A percentile compares a stretch with the other conserved stretches of the same genome.
Evolutionary conservation across 768 basidiomycete species (phyloP).

Genomic region (Lactarius pseudohatsudake): DNA sequence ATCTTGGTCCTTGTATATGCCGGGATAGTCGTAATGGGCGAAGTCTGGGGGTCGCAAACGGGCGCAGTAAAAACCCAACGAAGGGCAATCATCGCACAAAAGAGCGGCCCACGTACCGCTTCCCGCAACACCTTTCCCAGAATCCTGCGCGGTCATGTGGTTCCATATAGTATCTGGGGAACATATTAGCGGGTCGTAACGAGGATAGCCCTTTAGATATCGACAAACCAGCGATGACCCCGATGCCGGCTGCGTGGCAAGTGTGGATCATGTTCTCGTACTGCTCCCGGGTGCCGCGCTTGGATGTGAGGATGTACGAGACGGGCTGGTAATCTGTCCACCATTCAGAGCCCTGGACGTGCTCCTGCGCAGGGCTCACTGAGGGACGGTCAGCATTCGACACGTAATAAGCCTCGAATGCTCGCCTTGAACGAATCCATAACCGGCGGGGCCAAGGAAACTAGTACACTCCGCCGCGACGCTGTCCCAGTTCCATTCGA

Average conservation of each 20-base stretch:
- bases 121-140: constrained; percentile 37
- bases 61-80: neutral
- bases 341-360: constrained; percentile 59
- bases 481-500: constrained; percentile 58
- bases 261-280: constrained; percentile 43
- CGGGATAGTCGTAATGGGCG: constrained; percentile 48
- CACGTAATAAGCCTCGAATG: no score
- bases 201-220: constrained; percentile 14
- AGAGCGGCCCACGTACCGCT: constrained; percentile 7
- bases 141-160: constrained; percentile 58
- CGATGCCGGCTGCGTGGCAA: constrained; percentile 42
- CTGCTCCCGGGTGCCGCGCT: constrained; percentile 59
- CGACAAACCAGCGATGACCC: constrained; percentile 40
- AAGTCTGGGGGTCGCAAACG: constrained; percentile 34
- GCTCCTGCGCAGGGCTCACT: constrained; percentile 57
- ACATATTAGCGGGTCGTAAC: constrained; percentile 32
- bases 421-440: constrained; percentile 67
- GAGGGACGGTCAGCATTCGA: neutral
- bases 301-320: constrained; percentile 63
- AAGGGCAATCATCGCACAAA: neutral
- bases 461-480: constrained; percentile 61
- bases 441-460: constrained; percentile 61
- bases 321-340: constrained; percentile 77
- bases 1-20: constrained; percentile 39
- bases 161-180: constrained; percentile 54